phyloP scores from a whole-genome alignment of 116 monocot species.

The Iris pallida region DNA sequence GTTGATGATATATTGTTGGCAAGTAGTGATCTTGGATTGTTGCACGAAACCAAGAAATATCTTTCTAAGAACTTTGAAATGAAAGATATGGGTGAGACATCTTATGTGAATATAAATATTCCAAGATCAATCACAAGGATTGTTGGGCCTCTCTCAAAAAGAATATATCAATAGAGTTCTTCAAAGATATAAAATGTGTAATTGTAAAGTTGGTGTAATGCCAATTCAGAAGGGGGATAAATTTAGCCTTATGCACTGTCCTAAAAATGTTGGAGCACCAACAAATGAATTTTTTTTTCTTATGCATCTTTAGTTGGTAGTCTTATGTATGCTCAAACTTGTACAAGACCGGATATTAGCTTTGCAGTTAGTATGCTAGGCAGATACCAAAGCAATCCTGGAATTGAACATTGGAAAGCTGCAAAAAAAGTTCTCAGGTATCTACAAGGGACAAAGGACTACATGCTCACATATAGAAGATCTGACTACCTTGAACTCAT shows the following conservation, averaged over 20 bases:
- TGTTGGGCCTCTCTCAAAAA: constrained; percentile 3
- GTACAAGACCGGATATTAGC: not conserved
- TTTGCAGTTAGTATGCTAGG: not conserved
- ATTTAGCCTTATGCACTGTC: too few relatives aligned
- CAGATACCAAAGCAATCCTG: not conserved
- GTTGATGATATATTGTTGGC: too few relatives aligned
- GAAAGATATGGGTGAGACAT: not conserved
- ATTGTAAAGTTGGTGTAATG: not conserved
- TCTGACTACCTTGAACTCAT: not conserved
- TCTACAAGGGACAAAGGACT: not conserved
- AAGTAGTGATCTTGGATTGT: not conserved
- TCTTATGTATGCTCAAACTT: not conserved
- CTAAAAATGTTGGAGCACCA: not conserved
- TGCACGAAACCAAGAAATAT: not conserved
- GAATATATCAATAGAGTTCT: not conserved
- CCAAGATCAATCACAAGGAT: not conserved
- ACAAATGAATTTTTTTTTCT: not conserved
- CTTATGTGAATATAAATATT: constrained; percentile 6
- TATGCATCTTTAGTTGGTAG: not conserved
- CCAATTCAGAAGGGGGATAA: not conserved
- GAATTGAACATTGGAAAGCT: not conserved
- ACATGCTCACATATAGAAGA: not conserved
- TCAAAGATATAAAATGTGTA: not conserved
- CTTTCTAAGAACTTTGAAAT: constrained; percentile 4
- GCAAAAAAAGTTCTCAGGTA: not conserved